Evolutionary conservation across 495 filamentous ascomycete species (phyloP), one percentile per base, ranked within the genome.

Genomic region (Margaritispora aquatica): DNA sequence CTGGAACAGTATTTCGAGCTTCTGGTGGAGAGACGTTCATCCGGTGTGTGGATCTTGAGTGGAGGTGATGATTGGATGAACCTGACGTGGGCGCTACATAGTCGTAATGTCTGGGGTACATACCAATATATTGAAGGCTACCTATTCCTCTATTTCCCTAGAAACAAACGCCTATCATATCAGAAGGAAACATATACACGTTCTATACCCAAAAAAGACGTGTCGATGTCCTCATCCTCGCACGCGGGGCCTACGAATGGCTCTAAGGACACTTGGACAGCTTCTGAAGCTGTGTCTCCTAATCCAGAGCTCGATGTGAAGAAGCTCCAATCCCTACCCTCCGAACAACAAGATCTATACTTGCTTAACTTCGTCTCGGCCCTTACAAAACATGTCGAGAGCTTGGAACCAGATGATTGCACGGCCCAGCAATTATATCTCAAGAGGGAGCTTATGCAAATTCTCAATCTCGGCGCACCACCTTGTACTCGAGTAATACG

Each of bases 341-440:
- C 90, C 27, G 94, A 97, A 75, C 93, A 99, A 68, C 95, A 97
- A 72, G 91, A 96, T 65, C 84, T 97, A 21, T 92, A 91, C 70
- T 81, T 99, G 58, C 77, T 97, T 54, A 95, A 86, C 44, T 97
- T 96, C 70, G 86, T 92, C 26, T 86, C 90, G 26, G 84, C 88
- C 48, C 80, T 97, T 50, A 88, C 86, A 60, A 87, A 87, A 60
- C 85, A 96, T 78, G 89, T 93, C 31, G 84, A 86, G 51, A 71
- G 73, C 20, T 80, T 97, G 26, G 81, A 85, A 56, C 75, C 82
- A 60, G 87, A 95, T 56, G 88, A 88, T 61, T 85, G 91, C 54
- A 92, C 90, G 38, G 82, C 87, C 3, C 86, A 96, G 71, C 94
- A 99, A 70, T 83, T 89, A 65, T 87, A 88, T 69, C 72, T 99